Conservation (phyloP, 2,329 filamentous ascomycete species). For the Chaetomium strumarium region DNA sequence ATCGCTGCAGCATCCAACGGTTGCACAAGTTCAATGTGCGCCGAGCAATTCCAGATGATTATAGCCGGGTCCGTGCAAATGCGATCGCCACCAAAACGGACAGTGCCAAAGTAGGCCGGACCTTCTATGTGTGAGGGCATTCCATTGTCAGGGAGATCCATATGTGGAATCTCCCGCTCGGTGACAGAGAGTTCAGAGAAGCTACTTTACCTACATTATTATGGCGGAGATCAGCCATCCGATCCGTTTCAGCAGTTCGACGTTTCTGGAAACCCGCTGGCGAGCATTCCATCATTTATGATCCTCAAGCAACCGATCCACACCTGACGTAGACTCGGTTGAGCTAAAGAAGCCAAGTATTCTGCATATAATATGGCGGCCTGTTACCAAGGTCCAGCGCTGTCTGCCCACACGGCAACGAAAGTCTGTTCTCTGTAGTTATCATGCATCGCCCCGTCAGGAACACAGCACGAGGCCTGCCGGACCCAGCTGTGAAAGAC, state of each 20-base stretch:
- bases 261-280: neutral
- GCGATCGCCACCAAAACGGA: neutral
- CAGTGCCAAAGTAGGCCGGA: conserved; percentile 1
- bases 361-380: neutral
- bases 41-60: conserved; percentile 9
- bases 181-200: neutral
- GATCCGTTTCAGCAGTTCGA: neutral
- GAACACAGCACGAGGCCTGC: neutral
- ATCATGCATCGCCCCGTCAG: neutral
- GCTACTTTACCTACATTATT: too few relatives aligned
- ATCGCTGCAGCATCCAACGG: conserved; percentile 9
- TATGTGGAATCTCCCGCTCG: neutral
- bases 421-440: neutral
- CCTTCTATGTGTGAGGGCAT: neutral
- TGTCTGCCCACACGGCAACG: neutral
- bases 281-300: neutral
- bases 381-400: conserved; percentile 2
- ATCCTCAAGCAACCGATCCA: neutral
- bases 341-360: neutral
- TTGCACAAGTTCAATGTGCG: conserved; percentile 3
- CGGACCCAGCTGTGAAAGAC: neutral
- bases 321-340: neutral
- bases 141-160: neutral
- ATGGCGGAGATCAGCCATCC: neutral
- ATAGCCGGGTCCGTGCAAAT: conserved; percentile 10